Percentiles rank a stretch among this genome's conserved stretches.
Conservation (phyloP, 108 stramenopile species). For the Skeletonema tropicum region DNA sequence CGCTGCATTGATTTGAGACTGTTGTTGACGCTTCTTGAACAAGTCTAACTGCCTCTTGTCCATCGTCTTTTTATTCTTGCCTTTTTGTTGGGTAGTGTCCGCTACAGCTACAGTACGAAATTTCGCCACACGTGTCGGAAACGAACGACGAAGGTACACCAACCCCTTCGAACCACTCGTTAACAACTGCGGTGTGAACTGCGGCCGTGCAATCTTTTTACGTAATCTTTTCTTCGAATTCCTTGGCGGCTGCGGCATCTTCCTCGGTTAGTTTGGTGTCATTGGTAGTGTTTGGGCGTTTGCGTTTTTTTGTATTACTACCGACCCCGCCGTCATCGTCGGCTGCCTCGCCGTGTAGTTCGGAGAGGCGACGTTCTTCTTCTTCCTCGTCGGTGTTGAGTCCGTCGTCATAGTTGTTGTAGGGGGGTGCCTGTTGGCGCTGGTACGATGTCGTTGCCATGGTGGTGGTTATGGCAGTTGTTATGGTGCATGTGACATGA, state of each 20-base stretch:
- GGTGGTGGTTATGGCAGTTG: not conserved
- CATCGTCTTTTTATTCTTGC: constrained; percentile 2
- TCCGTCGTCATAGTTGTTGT: constrained; percentile 18
- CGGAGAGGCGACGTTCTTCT: constrained; percentile 65
- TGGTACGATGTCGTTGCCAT: not conserved
- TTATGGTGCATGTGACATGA: constrained; percentile 14
- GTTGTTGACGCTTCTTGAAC: constrained; percentile 30
- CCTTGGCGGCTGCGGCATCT: constrained; percentile 51
- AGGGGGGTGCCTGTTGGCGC: constrained; percentile 12
- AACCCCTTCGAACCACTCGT: constrained; percentile 51
- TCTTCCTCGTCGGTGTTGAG: constrained; percentile 62
- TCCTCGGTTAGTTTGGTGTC: constrained; percentile 12
- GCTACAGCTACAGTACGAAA: not conserved
- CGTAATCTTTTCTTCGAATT: constrained; percentile 40
- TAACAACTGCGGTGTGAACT: constrained; percentile 44
- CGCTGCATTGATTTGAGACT: constrained; percentile 30
- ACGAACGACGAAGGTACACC: constrained; percentile 41
- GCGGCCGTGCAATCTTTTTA: constrained; percentile 49
- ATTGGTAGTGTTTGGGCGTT: constrained; percentile 15
- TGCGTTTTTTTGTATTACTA: constrained; percentile 16
- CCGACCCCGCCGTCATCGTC: constrained; percentile 38
- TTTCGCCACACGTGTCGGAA: constrained; percentile 25
- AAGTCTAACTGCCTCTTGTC: constrained; percentile 16
- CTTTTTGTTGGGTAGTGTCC: not conserved
- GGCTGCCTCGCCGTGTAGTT: constrained; percentile 58